Evolutionary conservation across 495 filamentous ascomycete genomes (phyloP), one percentile per base, ranked within the genome.

Genomic region (Immersiella caudata): DNA sequence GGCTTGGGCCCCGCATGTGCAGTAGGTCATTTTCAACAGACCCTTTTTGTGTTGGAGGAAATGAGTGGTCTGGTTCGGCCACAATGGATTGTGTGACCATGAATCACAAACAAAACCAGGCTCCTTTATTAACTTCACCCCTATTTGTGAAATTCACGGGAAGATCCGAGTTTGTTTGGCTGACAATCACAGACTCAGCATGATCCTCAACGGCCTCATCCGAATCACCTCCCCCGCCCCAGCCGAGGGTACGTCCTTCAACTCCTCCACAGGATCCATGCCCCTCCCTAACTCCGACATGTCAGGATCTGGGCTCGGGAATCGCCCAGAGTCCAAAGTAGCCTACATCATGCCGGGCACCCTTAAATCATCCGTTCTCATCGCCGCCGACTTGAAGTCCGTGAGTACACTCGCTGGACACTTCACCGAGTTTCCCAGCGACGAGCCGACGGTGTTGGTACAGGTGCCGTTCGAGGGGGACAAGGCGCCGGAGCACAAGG

Each of bases 401-500:
- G 27, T 60, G 8, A 75, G 74, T 51, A 74, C 64, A 4, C 33
- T 75, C 14, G 70, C 70, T 0, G 74, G 74, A 1, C 74, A 75
- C 50, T 72, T 62, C 51, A 75, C 74, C 61, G 74, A 75, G 55
- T 75, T 75, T 36, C 74, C 71, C 14, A 72, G 71, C 56, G 65
- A 72, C 40, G 74, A 75, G 65, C 71, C 74, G 6, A 75, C 74
- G 3, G 49, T 75, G 5, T 56, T 75, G 24, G 66, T 75, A 16
- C 74, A 75, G 65, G 62, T 74, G 18, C 74, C 74, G 1, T 75
- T 74, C 60, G 67, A 24, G 22, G 66, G 54, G n/a, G 55, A 75
- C 50, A 67, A 49, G 40, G 68, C 59, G 6, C 74, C 71, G 1
- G 66, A 69, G 22, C 70, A 75, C 33, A 66, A 27, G 0, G 56